Base-by-base conservation (phyloP, 257 asterid genomes). In the Jacaranda mimosifolia region DNA sequence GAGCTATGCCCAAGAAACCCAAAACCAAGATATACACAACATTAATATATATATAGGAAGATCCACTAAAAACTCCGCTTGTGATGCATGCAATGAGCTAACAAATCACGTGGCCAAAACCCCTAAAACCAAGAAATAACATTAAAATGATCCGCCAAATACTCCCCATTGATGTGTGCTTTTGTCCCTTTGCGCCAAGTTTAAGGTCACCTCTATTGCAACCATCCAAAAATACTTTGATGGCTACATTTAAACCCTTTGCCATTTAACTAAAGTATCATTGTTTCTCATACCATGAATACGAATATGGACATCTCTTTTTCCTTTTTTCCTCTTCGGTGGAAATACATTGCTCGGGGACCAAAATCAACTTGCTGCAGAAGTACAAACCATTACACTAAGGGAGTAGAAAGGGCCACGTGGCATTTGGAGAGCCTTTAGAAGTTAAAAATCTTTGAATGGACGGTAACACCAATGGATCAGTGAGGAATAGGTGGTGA, bases 321-420 rank as follows among this genome's bases (percentile, higher is more conserved):
- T 53, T 4, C 1, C 7, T 5, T 5, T 5, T 5, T 14, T 14
- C n/a, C 6, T 4, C 12, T 52, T 52, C 19, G 7, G 4, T 70
- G 14, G 17, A 21, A 48, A 64, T 76, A 19, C 79, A 72, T 7
- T 39, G 72, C 42, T 77, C 57, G 63, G 67, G 71, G 73, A 18
- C 77, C 63, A 74, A 73, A 53, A 67, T 32, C 62, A 80, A 80
- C 39, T 74, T 21, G 83, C 32, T 79, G 32, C 14, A 35, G 45
- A 21, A 19, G 58, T 58, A 68, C 66, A 76, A 62, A 75, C 70
- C 43, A 53, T 7, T 12, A 7, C 40, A 63, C 17, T 63, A 6
- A 60, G 81, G 84, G 78, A 35, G 19, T 38, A 46, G 39, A 80
- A 53, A 78, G 46, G 57, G 38, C 70, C 56, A 78, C 86, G 83